Conservation (phyloP, 1,284 basidiomycete species). For the Fistulina hepatica region DNA sequence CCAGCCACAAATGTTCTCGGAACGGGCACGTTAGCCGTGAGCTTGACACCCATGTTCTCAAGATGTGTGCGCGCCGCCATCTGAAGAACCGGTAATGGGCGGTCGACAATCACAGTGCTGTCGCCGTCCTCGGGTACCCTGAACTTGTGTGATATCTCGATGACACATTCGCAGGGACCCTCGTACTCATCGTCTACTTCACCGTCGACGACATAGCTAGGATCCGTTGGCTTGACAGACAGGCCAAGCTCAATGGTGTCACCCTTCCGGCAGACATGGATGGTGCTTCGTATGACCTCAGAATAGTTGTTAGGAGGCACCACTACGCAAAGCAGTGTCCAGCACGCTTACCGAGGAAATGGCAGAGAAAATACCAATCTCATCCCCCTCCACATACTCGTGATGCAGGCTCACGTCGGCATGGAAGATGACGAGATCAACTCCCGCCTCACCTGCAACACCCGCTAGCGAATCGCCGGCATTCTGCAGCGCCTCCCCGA, state of each 20-base stretch:
- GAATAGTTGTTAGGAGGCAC: constrained; percentile 7
- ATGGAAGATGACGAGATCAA: constrained; percentile 84
- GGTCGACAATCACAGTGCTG: no score
- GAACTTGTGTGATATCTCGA: constrained; percentile 39
- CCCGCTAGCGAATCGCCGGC: constrained; percentile 78
- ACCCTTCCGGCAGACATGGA: constrained; percentile 53
- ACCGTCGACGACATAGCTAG: constrained; percentile 15
- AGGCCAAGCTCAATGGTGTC: constrained; percentile 87
- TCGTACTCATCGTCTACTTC: constrained; percentile 15
- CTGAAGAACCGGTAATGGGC: no score
- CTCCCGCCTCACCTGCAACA: constrained; percentile 68
- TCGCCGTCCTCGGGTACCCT: constrained; percentile 1
- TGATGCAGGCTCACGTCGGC: constrained; percentile 79
- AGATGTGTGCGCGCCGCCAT: no score
- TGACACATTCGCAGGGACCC: constrained; percentile 35
- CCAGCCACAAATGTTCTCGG: no score
- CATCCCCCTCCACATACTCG: constrained; percentile 75
- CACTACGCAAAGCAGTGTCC: constrained; percentile 3
- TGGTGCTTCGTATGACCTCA: constrained; percentile 72
- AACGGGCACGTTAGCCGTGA: no score
- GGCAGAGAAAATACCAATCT: constrained; percentile 70
- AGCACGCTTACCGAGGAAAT: constrained; percentile 65
- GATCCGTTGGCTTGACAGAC: constrained; percentile 50
- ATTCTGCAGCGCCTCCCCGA: constrained; percentile 38
- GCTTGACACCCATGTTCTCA: no score